phyloP scores from a whole-genome alignment of 108 stramenopile genomes.

The Cyclotella cryptica region DNA sequence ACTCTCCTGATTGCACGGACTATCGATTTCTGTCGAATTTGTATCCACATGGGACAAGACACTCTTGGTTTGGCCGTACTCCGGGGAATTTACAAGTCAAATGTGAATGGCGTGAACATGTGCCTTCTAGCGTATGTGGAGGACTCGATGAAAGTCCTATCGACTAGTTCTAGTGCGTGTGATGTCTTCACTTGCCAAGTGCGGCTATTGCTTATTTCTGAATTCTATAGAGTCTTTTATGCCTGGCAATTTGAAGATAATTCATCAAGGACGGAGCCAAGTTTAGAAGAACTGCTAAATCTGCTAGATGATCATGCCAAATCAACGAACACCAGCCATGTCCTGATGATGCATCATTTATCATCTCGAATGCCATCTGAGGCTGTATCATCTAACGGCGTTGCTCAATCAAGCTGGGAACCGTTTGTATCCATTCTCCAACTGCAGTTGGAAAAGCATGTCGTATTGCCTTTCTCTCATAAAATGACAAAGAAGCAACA shows the following conservation, averaged over 20 bases:
- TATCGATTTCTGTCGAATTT: slow-evolving; percentile 41
- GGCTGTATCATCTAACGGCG: background rate
- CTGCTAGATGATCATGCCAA: background rate
- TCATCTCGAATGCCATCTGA: background rate
- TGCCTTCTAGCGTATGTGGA: slow-evolving; percentile 2
- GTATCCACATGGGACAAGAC: slow-evolving; percentile 47
- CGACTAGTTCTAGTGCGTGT: slow-evolving; percentile 18
- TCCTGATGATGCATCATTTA: background rate
- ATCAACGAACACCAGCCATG: too few relatives aligned
- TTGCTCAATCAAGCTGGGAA: background rate
- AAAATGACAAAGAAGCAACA: slow-evolving; percentile 17
- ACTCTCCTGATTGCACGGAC: slow-evolving; percentile 21
- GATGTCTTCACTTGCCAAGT: slow-evolving; percentile 28
- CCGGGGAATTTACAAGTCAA: background rate
- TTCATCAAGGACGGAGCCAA: slow-evolving; percentile 6
- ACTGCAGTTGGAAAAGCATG: slow-evolving; percentile 30
- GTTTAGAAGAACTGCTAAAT: background rate
- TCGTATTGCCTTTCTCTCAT: slow-evolving; percentile 23
- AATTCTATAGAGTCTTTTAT: slow-evolving; percentile 12
- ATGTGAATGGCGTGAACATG: slow-evolving; percentile 3
- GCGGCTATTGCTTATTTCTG: slow-evolving; percentile 30
- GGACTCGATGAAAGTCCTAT: slow-evolving; percentile 6
- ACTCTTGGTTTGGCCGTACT: slow-evolving; percentile 31
- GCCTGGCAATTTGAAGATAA: background rate
- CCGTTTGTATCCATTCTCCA: slow-evolving; percentile 14